A percentile compares a stretch with the other conserved stretches of the same genome.
phyloP scores from a whole-genome alignment of 371 early-diverging fungal species.

The Mortierella sp. region DNA sequence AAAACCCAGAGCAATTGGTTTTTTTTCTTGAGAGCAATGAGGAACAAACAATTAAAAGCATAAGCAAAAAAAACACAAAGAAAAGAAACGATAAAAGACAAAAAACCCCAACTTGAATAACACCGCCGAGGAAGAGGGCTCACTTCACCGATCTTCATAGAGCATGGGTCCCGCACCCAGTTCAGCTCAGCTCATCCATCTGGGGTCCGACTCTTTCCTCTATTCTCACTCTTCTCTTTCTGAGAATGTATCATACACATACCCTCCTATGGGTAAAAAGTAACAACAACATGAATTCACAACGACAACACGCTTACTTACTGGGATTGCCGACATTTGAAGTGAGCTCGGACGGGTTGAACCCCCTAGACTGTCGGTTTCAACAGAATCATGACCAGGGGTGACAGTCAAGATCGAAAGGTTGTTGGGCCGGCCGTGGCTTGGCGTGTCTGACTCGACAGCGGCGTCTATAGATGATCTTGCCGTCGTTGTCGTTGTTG shows the following conservation, averaged over 20 bases:
- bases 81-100: not conserved
- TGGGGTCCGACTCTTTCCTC: slow-evolving; percentile 27
- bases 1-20: slow-evolving; percentile 1
- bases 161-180: slow-evolving; percentile 48
- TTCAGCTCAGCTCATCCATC: slow-evolving; percentile 20
- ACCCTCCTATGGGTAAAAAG: not conserved
- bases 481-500: not conserved
- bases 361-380: slow-evolving; percentile 44
- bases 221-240: not conserved
- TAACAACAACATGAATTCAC: not conserved
- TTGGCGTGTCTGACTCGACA: slow-evolving; percentile 1
- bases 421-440: not conserved
- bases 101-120: slow-evolving; percentile 9
- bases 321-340: slow-evolving; percentile 47
- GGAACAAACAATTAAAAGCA: slow-evolving; percentile 30
- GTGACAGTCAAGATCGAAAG: slow-evolving; percentile 23
- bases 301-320: slow-evolving; percentile 15
- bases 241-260: slow-evolving; percentile 1
- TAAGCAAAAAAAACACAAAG: slow-evolving; percentile 10
- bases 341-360: slow-evolving; percentile 51
- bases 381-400: slow-evolving; percentile 25
- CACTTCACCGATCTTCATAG: slow-evolving; percentile 37
- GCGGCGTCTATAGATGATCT: slow-evolving; percentile 8
- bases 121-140: slow-evolving; percentile 29
- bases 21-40: slow-evolving; percentile 39